These are phyloP conservation scores for Tephrocybe sp. DNA, from an alignment of 768 basidiomycete species.

Conservation along the genomic window DNA sequence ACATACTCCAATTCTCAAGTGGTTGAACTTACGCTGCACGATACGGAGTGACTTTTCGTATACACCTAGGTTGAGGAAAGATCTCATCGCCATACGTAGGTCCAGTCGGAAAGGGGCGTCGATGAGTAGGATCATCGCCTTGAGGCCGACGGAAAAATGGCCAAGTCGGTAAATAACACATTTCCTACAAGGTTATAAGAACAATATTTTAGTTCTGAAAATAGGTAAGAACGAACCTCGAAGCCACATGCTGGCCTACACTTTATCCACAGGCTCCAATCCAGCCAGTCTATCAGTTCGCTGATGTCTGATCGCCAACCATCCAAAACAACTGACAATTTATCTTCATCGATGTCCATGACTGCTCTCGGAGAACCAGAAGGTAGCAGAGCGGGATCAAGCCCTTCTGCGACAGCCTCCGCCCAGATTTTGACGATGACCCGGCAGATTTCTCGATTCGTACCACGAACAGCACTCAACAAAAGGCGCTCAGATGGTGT, in stretches of 20 bases:
- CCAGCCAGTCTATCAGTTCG: slow-evolving; percentile 48
- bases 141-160: too few relatives aligned
- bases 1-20: too few relatives aligned
- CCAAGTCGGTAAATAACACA: slow-evolving; percentile 46
- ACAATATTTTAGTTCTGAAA: slow-evolving; percentile 24
- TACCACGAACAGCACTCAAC: slow-evolving; percentile 29
- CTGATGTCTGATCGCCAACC: slow-evolving; percentile 27
- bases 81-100: background rate
- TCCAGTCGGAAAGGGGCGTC: too few relatives aligned
- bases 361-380: too few relatives aligned
- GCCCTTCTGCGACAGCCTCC: slow-evolving; percentile 30
- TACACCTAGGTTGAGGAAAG: background rate
- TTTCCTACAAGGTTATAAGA: slow-evolving; percentile 36
- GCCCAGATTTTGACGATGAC: slow-evolving; percentile 49
- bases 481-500: slow-evolving; percentile 28
- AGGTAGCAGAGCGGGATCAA: slow-evolving; percentile 14
- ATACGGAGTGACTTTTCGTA: background rate
- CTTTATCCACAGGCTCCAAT: slow-evolving; percentile 51
- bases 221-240: too few relatives aligned
- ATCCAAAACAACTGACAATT: too few relatives aligned
- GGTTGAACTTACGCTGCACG: too few relatives aligned
- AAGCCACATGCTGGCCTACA: slow-evolving; percentile 45
- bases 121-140: too few relatives aligned
- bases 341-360: too few relatives aligned
- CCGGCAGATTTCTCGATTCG: slow-evolving; percentile 45